A percentile compares a stretch with the other conserved stretches of the same genome.
Conservation (phyloP, 2,329 filamentous ascomycete genomes). For the Pezicula carpinea region DNA sequence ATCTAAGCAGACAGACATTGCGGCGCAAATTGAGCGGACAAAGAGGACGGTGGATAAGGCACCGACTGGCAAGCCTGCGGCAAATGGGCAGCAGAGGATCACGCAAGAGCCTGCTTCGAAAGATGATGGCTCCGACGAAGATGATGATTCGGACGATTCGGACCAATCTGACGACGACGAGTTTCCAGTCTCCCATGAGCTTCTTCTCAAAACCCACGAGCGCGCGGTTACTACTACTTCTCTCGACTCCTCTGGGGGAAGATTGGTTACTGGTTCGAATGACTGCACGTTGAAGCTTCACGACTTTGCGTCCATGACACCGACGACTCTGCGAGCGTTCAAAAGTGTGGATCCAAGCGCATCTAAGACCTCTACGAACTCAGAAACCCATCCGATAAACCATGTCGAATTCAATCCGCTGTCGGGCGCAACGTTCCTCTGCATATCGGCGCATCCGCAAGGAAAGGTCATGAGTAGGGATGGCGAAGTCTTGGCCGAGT, state of each 20-base stretch:
- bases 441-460: constrained; percentile 83
- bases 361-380: constrained; percentile 62
- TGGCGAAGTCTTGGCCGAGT: constrained; percentile 80
- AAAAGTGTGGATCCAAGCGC: constrained; percentile 84
- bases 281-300: constrained; percentile 91
- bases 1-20: constrained; percentile 66
- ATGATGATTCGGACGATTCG: constrained; percentile 51
- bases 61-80: constrained; percentile 9
- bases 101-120: constrained; percentile 28
- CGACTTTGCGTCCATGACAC: constrained; percentile 94
- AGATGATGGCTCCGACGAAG: constrained; percentile 34
- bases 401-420: constrained; percentile 82
- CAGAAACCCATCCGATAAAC: constrained; percentile 85
- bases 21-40: constrained; percentile 75
- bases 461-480: constrained; percentile 86
- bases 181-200: constrained; percentile 87
- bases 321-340: constrained; percentile 90
- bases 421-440: constrained; percentile 75
- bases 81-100: constrained; percentile 23
- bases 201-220: constrained; percentile 89
- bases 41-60: constrained; percentile 49
- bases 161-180: constrained; percentile 72
- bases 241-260: constrained; percentile 77
- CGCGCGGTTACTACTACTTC: constrained; percentile 79
- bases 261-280: constrained; percentile 83